Percentiles rank a stretch among this genome's conserved stretches.
These are phyloP conservation scores for Gracilaria vermiculophylla DNA, from an alignment of 23 red algal species.

Conservation along the genomic window DNA sequence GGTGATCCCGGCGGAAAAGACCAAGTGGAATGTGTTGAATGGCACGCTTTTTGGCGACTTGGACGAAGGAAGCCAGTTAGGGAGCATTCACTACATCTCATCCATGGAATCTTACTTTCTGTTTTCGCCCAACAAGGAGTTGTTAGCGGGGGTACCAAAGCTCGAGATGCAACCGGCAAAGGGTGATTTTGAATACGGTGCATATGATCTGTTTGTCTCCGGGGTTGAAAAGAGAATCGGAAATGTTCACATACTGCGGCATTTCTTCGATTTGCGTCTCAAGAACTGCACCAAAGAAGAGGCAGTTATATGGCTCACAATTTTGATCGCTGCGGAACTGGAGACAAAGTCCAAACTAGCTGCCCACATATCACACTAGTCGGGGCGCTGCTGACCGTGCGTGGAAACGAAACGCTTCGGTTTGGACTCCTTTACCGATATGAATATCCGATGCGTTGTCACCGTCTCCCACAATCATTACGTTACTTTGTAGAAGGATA, in stretches of 20 bases:
- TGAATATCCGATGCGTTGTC: too few species aligned
- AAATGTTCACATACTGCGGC: not conserved
- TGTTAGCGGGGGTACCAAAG: not conserved
- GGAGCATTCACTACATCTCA: slow-evolving; percentile 27
- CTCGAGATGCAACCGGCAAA: slow-evolving; percentile 46
- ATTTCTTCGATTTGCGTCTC: slow-evolving; percentile 30
- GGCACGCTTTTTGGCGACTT: slow-evolving; percentile 10
- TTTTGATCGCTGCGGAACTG: slow-evolving; percentile 39
- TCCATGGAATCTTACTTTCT: slow-evolving; percentile 12
- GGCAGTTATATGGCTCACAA: slow-evolving; percentile 27
- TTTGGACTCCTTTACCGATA: not conserved
- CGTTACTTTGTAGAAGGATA: not conserved
- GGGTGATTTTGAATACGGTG: not conserved
- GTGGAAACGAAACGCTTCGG: not conserved
- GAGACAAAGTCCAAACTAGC: slow-evolving; percentile 7
- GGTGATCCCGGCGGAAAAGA: not conserved
- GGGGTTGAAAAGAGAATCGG: slow-evolving; percentile 1
- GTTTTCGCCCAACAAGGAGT: slow-evolving; percentile 10
- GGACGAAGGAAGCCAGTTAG: not conserved
- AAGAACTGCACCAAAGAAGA: slow-evolving; percentile 47
- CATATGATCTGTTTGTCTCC: slow-evolving; percentile 5
- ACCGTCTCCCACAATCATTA: too few species aligned
- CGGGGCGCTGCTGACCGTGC: not conserved
- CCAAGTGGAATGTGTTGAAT: slow-evolving; percentile 7
- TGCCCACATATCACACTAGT: not conserved